Percentiles rank a stretch among this genome's conserved stretches.
Evolutionary conservation across 192 early-diverging fungal species (phyloP).

Genomic region (Glomus cerebriforme): DNA sequence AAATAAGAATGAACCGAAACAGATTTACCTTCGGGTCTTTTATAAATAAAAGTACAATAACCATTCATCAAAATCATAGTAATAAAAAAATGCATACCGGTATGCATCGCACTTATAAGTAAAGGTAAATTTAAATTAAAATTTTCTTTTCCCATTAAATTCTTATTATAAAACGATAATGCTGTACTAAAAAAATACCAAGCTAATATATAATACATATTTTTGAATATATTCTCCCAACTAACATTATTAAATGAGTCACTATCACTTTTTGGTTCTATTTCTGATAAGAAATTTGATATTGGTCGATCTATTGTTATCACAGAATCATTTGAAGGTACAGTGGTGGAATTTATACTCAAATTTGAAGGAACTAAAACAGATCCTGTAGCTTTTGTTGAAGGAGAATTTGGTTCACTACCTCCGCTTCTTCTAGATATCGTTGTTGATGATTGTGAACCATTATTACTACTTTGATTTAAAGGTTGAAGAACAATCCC

Average conservation of each 20-base stretch:
- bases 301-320: slow-evolving; percentile 17
- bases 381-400: background rate
- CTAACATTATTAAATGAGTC: background rate
- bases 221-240: slow-evolving; percentile 28
- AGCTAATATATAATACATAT: slow-evolving; percentile 48
- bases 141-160: slow-evolving; percentile 72
- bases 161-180: slow-evolving; percentile 84
- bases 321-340: background rate
- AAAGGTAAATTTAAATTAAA: slow-evolving; percentile 78
- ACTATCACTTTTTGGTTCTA: background rate
- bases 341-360: background rate
- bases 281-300: slow-evolving; percentile 27
- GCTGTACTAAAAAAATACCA: slow-evolving; percentile 82
- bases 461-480: no score
- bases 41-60: slow-evolving; percentile 36
- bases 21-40: slow-evolving; percentile 39
- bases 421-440: no score
- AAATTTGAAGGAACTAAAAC: background rate
- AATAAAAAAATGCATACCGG: slow-evolving; percentile 68
- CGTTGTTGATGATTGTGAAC: no score
- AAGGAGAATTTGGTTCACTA: background rate
- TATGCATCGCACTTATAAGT: slow-evolving; percentile 78
- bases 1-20: slow-evolving; percentile 44
- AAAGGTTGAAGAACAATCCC: no score
- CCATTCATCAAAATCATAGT: slow-evolving; percentile 57